Percentiles rank a stretch among this genome's conserved stretches.
Conservation (phyloP, 2,329 filamentous ascomycete genomes). For the Paraconiothyrium brasiliense region DNA sequence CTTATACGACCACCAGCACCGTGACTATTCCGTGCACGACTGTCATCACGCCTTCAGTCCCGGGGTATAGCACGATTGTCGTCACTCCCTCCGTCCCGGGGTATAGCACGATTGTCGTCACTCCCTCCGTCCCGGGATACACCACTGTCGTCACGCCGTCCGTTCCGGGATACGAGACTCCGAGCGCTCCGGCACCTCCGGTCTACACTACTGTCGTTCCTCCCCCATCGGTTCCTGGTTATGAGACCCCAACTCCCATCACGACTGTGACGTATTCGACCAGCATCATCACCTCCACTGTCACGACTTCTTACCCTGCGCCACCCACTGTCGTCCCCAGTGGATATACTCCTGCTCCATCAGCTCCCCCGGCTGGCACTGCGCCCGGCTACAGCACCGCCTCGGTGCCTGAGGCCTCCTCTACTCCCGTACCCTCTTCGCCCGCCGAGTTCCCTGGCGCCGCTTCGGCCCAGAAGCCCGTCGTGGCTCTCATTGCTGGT, state of each 20-base stretch:
- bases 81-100: constrained; percentile 3
- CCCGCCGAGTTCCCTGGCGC: constrained; percentile 26
- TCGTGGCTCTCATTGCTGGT: constrained; percentile 24
- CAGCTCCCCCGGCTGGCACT: constrained; percentile 8
- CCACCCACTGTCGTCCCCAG: constrained; percentile 20
- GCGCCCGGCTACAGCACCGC: constrained; percentile 6
- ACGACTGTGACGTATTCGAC: constrained; percentile 15
- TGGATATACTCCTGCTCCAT: constrained; percentile 18
- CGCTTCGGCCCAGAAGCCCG: constrained; percentile 22
- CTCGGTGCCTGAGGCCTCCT: constrained; percentile 4
- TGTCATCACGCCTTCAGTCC: not conserved
- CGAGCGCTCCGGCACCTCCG: not conserved
- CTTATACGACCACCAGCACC: constrained; percentile 18
- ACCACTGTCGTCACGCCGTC: constrained; percentile 14
- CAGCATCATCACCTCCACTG: constrained; percentile 22
- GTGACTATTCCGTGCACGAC: constrained; percentile 6
- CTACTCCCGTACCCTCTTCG: constrained; percentile 8
- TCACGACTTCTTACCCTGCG: constrained; percentile 26
- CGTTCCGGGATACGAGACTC: not conserved
- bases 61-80: constrained; percentile 2
- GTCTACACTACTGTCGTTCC: constrained; percentile 6
- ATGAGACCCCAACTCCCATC: constrained; percentile 7
- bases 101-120: not conserved
- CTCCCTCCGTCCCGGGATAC: not conserved
- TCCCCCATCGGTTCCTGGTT: constrained; percentile 1